Conservation (phyloP, 352 stramenopile species). For the Globisporangium nodosum region DNA sequence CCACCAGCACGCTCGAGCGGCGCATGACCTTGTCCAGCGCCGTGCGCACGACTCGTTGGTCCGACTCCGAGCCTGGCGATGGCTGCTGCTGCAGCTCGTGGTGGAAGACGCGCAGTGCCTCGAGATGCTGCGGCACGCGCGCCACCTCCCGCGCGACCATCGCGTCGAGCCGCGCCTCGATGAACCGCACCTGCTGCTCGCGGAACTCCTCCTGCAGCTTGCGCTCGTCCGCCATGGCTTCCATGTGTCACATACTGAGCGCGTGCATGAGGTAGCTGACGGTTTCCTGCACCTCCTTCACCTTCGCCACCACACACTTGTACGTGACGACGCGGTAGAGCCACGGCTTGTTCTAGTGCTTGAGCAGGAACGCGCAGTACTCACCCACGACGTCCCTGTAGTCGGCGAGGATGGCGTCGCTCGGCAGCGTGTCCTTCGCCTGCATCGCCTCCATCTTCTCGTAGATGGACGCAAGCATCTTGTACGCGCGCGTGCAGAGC, state of each 20-base stretch:
- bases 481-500: neutral
- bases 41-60: neutral
- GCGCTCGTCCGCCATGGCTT: neutral
- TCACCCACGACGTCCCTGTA: neutral
- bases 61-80: neutral
- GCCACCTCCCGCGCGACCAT: neutral
- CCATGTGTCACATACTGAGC: neutral
- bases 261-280: neutral
- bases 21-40: constrained; percentile 6
- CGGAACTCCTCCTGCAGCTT: neutral
- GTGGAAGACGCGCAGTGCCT: neutral
- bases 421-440: neutral
- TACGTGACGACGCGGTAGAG: neutral
- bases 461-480: neutral
- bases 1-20: neutral
- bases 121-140: neutral
- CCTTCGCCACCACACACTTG: neutral
- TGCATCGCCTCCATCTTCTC: neutral
- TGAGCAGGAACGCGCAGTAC: neutral
- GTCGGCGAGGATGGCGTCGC: neutral
- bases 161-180: neutral
- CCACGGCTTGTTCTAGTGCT: neutral
- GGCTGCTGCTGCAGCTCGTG: neutral
- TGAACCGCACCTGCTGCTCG: neutral
- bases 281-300: neutral